A percentile compares a stretch with the other conserved stretches of the same genome.
These are phyloP conservation scores for Mollisia scopiformis DNA, from an alignment of 2,329 filamentous ascomycete genomes.

Conservation along the genomic window DNA sequence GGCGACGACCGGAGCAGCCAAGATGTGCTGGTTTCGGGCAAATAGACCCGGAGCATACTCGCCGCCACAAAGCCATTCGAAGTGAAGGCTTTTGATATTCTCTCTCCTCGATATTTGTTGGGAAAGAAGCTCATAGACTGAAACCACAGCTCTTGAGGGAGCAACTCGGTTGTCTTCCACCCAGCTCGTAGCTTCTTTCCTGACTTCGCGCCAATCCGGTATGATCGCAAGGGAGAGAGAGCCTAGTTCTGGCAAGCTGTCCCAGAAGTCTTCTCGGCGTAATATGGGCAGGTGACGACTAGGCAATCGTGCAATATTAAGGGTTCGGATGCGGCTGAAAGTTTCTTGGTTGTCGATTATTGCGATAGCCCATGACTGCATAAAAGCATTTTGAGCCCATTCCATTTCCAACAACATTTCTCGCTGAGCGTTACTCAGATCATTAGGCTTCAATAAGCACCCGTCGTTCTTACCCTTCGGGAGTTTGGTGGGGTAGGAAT, in stretches of 20 bases:
- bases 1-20: constrained; percentile 59
- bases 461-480: constrained; percentile 18
- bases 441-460: constrained; percentile 46
- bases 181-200: constrained; percentile 52
- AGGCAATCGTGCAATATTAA: constrained; percentile 68
- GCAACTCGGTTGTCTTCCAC: constrained; percentile 51
- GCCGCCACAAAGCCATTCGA: constrained; percentile 70
- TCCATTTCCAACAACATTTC: constrained; percentile 71
- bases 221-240: constrained; percentile 63
- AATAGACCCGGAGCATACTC: constrained; percentile 65
- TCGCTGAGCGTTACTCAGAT: constrained; percentile 64
- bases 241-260: constrained; percentile 54
- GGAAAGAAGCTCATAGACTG: constrained; percentile 56
- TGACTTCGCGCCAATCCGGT: constrained; percentile 66
- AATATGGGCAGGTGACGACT: constrained; percentile 61
- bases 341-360: constrained; percentile 60
- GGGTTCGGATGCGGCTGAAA: constrained; percentile 57
- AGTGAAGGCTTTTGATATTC: constrained; percentile 60
- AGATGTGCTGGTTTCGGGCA: constrained; percentile 62
- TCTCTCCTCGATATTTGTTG: constrained; percentile 49
- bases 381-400: constrained; percentile 70
- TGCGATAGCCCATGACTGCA: constrained; percentile 68
- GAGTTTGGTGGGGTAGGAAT: neutral
- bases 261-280: constrained; percentile 63
- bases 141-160: constrained; percentile 53